Evolutionary conservation across 2,329 filamentous ascomycete genomes (phyloP).

Genomic region (Exophiala calicioides): DNA sequence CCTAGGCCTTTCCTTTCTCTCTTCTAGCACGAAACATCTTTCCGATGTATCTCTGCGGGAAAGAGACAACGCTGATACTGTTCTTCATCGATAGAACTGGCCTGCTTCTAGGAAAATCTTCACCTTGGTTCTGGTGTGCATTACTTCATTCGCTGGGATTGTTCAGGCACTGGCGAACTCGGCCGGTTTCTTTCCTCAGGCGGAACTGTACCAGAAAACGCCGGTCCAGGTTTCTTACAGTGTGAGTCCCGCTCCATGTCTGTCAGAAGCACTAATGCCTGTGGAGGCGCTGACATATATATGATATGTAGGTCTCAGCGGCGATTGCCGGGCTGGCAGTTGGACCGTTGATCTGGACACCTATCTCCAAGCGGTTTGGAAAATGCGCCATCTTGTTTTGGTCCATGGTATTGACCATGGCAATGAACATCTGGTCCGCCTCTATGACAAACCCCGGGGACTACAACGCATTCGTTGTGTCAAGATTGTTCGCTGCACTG

Average conservation of each 20-base stretch:
- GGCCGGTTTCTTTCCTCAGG: conserved; percentile 21
- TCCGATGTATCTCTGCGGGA: too few relatives aligned
- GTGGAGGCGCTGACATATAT: too few relatives aligned
- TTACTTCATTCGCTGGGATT: not conserved
- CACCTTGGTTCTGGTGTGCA: conserved; percentile 6
- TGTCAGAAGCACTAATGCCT: not conserved
- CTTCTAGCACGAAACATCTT: too few relatives aligned
- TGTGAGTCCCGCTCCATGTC: conserved; percentile 6
- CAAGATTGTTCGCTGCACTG: conserved; percentile 23
- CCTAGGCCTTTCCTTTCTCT: too few relatives aligned
- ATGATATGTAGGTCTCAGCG: conserved; percentile 19
- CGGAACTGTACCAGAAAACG: conserved; percentile 21
- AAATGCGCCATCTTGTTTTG: conserved; percentile 30
- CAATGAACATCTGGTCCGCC: conserved; percentile 32
- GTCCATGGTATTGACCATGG: conserved; percentile 25
- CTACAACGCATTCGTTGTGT: conserved; percentile 29
- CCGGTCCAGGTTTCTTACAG: conserved; percentile 22
- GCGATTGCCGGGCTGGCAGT: conserved; percentile 26
- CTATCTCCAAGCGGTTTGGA: conserved; percentile 26
- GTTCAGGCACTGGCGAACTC: conserved; percentile 7
- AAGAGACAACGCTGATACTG: not conserved
- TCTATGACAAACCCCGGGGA: conserved; percentile 30
- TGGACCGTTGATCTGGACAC: conserved; percentile 30
- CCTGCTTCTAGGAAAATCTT: conserved; percentile 1
- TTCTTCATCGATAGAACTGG: conserved; percentile 9